A percentile compares a stretch with the other conserved stretches of the same genome.
These are phyloP conservation scores for Juglanconis sp. DNA, from an alignment of 2,329 filamentous ascomycete genomes.

Conservation along the genomic window DNA sequence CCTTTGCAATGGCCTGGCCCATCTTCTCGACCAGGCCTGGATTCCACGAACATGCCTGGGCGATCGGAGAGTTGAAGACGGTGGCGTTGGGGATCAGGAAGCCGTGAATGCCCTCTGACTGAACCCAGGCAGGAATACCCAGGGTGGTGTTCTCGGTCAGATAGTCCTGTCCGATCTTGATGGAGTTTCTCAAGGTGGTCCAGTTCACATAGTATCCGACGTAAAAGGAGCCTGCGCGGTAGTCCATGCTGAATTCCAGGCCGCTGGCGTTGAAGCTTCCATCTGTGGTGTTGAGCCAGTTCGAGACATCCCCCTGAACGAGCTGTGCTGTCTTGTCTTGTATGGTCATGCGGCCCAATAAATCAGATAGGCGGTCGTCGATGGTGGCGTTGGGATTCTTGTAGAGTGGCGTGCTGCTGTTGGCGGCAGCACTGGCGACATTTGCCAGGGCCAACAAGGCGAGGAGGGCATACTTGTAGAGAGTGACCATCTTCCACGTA, in stretches of 20 bases:
- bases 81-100: slow-evolving; percentile 70
- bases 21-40: slow-evolving; percentile 62
- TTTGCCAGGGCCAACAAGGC: slow-evolving; percentile 13
- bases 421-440: slow-evolving; percentile 11
- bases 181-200: slow-evolving; percentile 59
- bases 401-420: slow-evolving; percentile 44
- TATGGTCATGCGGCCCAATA: slow-evolving; percentile 70
- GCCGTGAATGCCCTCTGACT: slow-evolving; percentile 73
- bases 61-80: slow-evolving; percentile 77
- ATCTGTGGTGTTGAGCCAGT: slow-evolving; percentile 68
- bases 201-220: slow-evolving; percentile 66
- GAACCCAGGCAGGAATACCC: slow-evolving; percentile 70
- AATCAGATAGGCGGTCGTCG: slow-evolving; percentile 62
- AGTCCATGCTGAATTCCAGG: slow-evolving; percentile 62
- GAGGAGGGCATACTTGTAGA: slow-evolving; percentile 2
- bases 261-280: slow-evolving; percentile 66
- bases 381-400: slow-evolving; percentile 61
- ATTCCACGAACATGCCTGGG: slow-evolving; percentile 69
- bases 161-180: slow-evolving; percentile 67
- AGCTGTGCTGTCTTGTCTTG: slow-evolving; percentile 71
- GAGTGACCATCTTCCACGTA: background rate
- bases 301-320: slow-evolving; percentile 66
- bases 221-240: slow-evolving; percentile 67
- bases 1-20: slow-evolving; percentile 62
- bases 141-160: slow-evolving; percentile 62